Evolutionary conservation across 2,329 filamentous ascomycete genomes (phyloP).

Genomic region (Mollisiaceae sp.): DNA sequence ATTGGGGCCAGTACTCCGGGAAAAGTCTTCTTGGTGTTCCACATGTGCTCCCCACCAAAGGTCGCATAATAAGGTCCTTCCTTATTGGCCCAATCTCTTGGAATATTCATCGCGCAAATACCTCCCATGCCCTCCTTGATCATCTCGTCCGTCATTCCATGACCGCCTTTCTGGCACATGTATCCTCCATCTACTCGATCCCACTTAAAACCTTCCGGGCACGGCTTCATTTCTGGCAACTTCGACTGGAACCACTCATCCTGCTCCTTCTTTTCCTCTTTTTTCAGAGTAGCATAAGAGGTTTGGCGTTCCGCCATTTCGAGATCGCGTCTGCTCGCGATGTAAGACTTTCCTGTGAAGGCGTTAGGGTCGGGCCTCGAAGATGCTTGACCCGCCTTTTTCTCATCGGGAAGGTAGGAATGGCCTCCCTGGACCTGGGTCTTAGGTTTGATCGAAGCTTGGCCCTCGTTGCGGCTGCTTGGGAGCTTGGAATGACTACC

Average conservation of each 20-base stretch:
- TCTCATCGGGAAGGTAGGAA: background rate
- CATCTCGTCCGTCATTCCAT: constrained; percentile 54
- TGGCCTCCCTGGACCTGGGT: background rate
- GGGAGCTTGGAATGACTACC: background rate
- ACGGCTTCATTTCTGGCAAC: constrained; percentile 56
- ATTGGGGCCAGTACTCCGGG: background rate
- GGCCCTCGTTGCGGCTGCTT: background rate
- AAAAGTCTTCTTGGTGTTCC: background rate
- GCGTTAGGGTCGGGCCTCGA: no score
- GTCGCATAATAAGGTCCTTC: background rate
- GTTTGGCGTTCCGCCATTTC: no score
- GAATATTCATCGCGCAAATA: background rate
- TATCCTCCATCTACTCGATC: constrained; percentile 65
- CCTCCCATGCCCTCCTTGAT: constrained; percentile 31
- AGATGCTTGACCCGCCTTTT: no score
- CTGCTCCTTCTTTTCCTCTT: constrained; percentile 2
- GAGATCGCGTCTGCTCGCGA: no score
- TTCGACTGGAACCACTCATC: constrained; percentile 14
- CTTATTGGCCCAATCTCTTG: background rate
- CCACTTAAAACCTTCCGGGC: constrained; percentile 54
- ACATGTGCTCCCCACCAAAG: background rate
- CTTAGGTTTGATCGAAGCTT: background rate
- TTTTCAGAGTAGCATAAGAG: no score
- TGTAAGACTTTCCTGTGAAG: no score
- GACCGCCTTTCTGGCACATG: constrained; percentile 62